phyloP scores from a whole-genome alignment of 2,329 filamentous ascomycete species.

The Sarocladiaceae sp. region DNA sequence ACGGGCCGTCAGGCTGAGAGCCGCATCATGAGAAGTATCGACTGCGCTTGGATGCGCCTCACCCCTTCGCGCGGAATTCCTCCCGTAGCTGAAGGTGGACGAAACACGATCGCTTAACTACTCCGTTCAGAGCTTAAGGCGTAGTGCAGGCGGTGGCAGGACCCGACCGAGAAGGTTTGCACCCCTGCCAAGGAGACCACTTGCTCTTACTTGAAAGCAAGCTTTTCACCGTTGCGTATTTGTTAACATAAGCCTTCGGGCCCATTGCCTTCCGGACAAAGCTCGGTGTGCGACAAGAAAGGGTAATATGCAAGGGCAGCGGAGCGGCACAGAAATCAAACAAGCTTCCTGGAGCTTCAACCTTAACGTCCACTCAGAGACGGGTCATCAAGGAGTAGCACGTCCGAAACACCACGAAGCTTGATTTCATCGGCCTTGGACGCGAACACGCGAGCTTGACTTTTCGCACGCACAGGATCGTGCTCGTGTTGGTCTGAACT shows the following conservation, averaged over 20 bases:
- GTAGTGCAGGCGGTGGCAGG: too few relatives aligned
- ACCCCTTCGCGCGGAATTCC: too few relatives aligned
- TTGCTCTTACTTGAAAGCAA: too few relatives aligned
- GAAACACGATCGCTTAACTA: too few relatives aligned
- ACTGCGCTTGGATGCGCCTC: too few relatives aligned
- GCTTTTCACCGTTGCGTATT: background rate
- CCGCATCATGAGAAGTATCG: too few relatives aligned
- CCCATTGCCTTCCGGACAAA: background rate
- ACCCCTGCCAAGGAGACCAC: too few relatives aligned
- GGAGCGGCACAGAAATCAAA: background rate
- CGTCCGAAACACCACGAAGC: background rate
- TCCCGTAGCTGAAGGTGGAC: too few relatives aligned
- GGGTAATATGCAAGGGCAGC: background rate
- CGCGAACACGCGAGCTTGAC: background rate
- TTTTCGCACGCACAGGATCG: background rate
- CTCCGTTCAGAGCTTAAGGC: too few relatives aligned
- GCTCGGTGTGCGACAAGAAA: background rate
- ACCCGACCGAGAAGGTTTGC: too few relatives aligned
- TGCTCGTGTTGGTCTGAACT: background rate
- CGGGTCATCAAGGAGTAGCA: background rate
- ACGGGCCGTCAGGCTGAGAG: too few relatives aligned
- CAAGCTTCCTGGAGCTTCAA: background rate
- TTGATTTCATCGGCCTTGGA: background rate
- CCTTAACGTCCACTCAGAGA: constrained; percentile 4
- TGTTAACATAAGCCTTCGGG: background rate